These are phyloP conservation scores for Mycena sp. DNA, from an alignment of 1,284 basidiomycete species.

Conservation along the genomic window DNA sequence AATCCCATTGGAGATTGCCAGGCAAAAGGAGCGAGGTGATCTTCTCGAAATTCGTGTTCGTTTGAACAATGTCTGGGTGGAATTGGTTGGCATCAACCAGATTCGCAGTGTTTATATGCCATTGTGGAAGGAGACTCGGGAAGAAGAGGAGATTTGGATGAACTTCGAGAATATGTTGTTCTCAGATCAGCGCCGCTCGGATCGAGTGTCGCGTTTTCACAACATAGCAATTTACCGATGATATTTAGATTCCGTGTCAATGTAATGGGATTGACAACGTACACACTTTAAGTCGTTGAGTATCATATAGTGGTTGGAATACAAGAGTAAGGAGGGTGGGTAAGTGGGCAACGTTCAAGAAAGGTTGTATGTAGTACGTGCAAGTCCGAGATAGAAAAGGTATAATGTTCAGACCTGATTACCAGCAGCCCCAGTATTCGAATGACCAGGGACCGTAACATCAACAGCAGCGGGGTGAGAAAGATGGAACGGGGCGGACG, in stretches of 20 bases:
- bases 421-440: too few relatives aligned
- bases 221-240: background rate
- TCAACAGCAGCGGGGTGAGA: too few relatives aligned
- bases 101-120: constrained; percentile 45
- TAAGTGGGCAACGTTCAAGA: too few relatives aligned
- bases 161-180: constrained; percentile 40
- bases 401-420: too few relatives aligned
- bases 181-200: constrained; percentile 33
- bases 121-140: constrained; percentile 40
- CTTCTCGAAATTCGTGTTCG: constrained; percentile 36
- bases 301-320: background rate
- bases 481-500: too few relatives aligned
- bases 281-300: background rate
- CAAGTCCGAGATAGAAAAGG: too few relatives aligned
- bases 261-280: background rate
- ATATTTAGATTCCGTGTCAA: too few relatives aligned
- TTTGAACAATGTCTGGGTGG: constrained; percentile 42
- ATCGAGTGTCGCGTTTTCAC: constrained; percentile 44
- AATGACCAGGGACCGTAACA: too few relatives aligned
- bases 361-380: too few relatives aligned
- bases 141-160: constrained; percentile 36
- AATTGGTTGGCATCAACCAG: constrained; percentile 46
- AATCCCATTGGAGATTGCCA: constrained; percentile 39
- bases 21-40: background rate
- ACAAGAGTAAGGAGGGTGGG: background rate